Percentiles rank a stretch among this genome's conserved stretches.
These are phyloP conservation scores for Fusarium sp. DNA, from an alignment of 2,329 filamentous ascomycete species.

Conservation along the genomic window DNA sequence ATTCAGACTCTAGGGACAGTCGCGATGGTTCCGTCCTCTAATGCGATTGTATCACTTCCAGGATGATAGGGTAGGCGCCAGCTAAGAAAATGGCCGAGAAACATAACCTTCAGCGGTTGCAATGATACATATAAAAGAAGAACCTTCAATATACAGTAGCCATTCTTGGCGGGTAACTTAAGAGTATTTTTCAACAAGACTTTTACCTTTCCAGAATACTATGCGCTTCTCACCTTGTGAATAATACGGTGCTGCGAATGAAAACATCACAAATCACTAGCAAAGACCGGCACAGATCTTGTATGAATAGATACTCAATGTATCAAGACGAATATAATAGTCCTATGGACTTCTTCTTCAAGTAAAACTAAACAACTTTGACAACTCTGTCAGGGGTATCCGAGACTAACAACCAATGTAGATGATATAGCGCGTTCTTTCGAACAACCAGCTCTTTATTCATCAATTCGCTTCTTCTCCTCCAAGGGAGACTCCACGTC, in stretches of 20 bases:
- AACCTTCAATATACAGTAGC: background rate
- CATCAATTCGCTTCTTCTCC: conserved; percentile 37
- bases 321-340: background rate
- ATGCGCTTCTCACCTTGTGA: background rate
- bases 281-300: background rate
- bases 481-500: conserved; percentile 38
- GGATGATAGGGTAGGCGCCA: background rate
- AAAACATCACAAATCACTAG: background rate
- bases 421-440: background rate
- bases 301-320: background rate
- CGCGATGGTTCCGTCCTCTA: background rate
- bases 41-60: background rate
- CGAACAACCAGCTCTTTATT: conserved; percentile 5
- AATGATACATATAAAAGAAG: background rate
- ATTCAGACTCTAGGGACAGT: background rate
- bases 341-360: background rate
- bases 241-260: background rate
- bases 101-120: background rate
- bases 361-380: background rate
- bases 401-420: background rate
- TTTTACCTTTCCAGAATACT: background rate
- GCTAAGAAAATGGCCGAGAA: background rate
- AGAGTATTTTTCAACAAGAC: background rate
- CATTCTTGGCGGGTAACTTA: background rate
- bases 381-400: background rate